Evolutionary conservation across 768 basidiomycete species (phyloP), one percentile per base, ranked within the genome.

Genomic region (Boletus subparvulus): DNA sequence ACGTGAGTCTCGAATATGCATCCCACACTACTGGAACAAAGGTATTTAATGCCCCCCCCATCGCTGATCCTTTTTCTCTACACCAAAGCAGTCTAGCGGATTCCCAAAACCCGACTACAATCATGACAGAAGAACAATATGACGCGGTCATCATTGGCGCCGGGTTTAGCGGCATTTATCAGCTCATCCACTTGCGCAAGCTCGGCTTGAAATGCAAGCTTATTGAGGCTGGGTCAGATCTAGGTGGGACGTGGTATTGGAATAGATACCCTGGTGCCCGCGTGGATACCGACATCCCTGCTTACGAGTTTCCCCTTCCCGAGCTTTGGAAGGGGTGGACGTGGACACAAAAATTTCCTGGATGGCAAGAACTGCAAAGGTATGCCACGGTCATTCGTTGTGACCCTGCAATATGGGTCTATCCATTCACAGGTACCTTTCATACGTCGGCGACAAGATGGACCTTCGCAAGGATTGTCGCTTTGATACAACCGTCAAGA

Each of bases 281-380:
- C 12, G 59, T 55, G 2, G 59, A 60, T 32, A 60, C 52, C 1
- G 47, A 54, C 21, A 14, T 60, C 21, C 59, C 59, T 16, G 10
- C 21, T 8, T 60, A 60, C 37, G 58, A 60, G 39, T 19, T 60
- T 3, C 28, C 58, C 7, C 43, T 54, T 13, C 48, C 58, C 11
- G 58, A 61, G 49, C 48, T 61, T 33, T 60, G 58, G 59, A 60
- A 60, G 30, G 60, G 33, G 14, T 61, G 58, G 60, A 26, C 44
- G 1, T 61, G 60, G 60, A 54, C 60, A 8, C 8, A 50, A 19
- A 61, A 47, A 8, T 60, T 54, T 36, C 60, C 60, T 14, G 52
- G 37, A 3, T 50, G 52, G 58, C 21, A 50, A 21, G 58, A 61
- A 14, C 13, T 61, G 4, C 58, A 60, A 32, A 45, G 4, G 57